Conservation (phyloP, 768 basidiomycete species). For the Collybia sordida region DNA sequence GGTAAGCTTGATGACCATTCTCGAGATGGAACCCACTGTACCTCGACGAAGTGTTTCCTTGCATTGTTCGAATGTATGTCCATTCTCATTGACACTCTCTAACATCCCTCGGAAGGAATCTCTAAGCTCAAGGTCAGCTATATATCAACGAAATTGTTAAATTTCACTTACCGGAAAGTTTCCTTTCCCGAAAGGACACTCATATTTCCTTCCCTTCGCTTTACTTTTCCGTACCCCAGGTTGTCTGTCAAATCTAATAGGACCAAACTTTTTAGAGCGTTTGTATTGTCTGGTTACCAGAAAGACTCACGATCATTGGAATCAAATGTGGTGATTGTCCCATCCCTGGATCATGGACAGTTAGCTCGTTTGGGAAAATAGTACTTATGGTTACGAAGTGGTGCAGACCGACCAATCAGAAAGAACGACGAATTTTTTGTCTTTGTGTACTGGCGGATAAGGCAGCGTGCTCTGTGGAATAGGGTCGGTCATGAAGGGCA, state of each 20-base stretch:
- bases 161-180: conserved; percentile 63
- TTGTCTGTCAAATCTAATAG: conserved; percentile 81
- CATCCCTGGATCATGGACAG: conserved; percentile 57
- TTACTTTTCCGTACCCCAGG: conserved; percentile 79
- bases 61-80: conserved; percentile 85
- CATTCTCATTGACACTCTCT: conserved; percentile 69
- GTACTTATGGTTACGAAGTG: neutral
- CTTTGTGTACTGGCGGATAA: conserved; percentile 75
- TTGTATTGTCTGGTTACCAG: neutral
- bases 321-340: conserved; percentile 90
- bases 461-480: conserved; percentile 67
- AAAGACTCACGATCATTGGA: conserved; percentile 81
- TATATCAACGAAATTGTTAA: neutral
- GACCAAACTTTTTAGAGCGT: neutral
- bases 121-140: conserved; percentile 34
- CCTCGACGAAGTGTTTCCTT: conserved; percentile 72
- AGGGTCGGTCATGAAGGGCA: too few relatives aligned
- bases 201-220: conserved; percentile 72
- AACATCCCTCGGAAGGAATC: conserved; percentile 91
- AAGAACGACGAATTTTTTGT: conserved; percentile 83
- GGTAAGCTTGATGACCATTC: conserved; percentile 5
- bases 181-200: conserved; percentile 64
- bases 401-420: conserved; percentile 78
- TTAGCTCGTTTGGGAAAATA: neutral
- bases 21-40: conserved; percentile 26